Evolutionary conservation across 2,329 filamentous ascomycete genomes (phyloP), one percentile per base, ranked within the genome.

Genomic region (Pseudogymnoascus sp.): DNA sequence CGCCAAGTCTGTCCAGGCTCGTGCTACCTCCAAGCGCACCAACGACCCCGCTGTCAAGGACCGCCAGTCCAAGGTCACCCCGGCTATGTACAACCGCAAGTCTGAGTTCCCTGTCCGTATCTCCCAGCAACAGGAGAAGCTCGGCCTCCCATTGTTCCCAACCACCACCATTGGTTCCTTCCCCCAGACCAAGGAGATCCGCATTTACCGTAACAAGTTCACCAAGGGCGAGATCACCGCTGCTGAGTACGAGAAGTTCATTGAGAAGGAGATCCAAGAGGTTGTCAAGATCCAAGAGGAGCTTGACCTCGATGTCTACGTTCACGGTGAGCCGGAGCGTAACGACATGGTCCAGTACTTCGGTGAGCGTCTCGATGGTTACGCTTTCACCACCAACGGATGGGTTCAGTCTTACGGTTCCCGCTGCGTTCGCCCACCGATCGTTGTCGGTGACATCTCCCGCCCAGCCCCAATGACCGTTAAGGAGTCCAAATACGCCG

Each of bases 281-380:
- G 91, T 93, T 74, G 85, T 99, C 79, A 90, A 92, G 83, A 90
- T 97, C 78, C 94, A 99, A 82, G 92, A 97, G 73, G 94, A 97
- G 82, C 92, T 99, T 73, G 92, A 86, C 77, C 88, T 99, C 61
- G 94, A 99, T 71, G 94, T 99, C 76, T 90, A 89, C 75, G 94
- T 99, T 68, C 94, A 99, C 83, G 94, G 94, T 75, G 94, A 99
- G 85, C 94, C 94, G 64, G 94, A 99, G 86, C 92, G 94, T 78
- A 99, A 99, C 82, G 94, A 99, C 87, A 99, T 99, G 94, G 94
- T 99, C 60, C 94, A 99, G 81, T 99, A 97, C 87, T 99, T 99
- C 72, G 94, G 94, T 79, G 94, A 99, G 86, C 89, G 91, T 73
- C 84, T 99, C 66, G 86, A 95, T 72, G 94, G 94, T 73, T 99